Percentiles rank a stretch among this genome's conserved stretches.
phyloP scores from a whole-genome alignment of 2,329 filamentous ascomycete genomes.

The Colletotrichum trifolii region DNA sequence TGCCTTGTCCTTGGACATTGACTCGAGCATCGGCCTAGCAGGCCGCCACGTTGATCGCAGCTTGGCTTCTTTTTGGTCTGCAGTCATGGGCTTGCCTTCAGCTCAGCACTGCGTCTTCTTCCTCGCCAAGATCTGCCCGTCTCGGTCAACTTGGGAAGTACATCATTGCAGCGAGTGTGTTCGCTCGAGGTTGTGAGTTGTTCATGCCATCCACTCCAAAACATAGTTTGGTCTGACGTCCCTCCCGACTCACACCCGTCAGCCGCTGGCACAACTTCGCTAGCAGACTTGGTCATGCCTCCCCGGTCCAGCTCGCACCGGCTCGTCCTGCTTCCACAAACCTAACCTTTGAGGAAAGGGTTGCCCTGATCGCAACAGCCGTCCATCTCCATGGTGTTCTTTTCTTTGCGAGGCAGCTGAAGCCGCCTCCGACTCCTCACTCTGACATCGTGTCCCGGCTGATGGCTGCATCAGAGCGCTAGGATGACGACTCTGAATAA shows the following conservation, averaged over 20 bases:
- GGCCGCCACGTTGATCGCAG: conserved; percentile 1
- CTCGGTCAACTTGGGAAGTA: too few species aligned
- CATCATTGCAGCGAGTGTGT: conserved; percentile 2
- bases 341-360: conserved; percentile 9
- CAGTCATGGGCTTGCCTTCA: conserved; percentile 7
- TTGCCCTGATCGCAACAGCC: conserved; percentile 33
- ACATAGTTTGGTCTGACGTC: conserved; percentile 25
- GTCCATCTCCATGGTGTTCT: conserved; percentile 26
- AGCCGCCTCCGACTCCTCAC: background rate
- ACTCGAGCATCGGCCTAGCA: conserved; percentile 12
- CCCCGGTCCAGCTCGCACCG: conserved; percentile 14
- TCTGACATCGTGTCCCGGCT: conserved; percentile 13
- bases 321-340: conserved; percentile 29
- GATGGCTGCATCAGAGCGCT: conserved; percentile 12
- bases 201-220: conserved; percentile 4
- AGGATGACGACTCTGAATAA: conserved; percentile 24
- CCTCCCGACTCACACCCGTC: conserved; percentile 23
- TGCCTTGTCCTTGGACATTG: conserved; percentile 6
- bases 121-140: background rate
- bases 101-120: background rate
- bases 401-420: too few species aligned
- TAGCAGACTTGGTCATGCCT: conserved; percentile 20
- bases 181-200: conserved; percentile 7
- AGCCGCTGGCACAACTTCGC: conserved; percentile 21
- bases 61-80: background rate